Percentiles rank a stretch among this genome's conserved stretches.
These are phyloP conservation scores for Stereocaulon alpinum DNA, from an alignment of 495 filamentous ascomycete species.

Conservation along the genomic window DNA sequence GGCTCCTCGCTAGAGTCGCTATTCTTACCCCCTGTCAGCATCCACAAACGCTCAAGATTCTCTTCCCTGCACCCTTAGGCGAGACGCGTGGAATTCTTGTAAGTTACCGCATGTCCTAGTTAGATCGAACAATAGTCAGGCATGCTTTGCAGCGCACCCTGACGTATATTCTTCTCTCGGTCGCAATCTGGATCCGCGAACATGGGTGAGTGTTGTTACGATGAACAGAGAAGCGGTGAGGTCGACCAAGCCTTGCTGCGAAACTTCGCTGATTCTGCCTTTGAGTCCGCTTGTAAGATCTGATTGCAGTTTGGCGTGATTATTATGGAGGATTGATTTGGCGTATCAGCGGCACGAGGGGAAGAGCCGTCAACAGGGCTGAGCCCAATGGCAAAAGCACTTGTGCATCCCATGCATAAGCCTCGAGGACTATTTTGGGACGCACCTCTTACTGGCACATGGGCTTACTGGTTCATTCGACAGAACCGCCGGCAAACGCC, in stretches of 20 bases:
- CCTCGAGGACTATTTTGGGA: slow-evolving; percentile 1
- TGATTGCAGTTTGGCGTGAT: slow-evolving; percentile 6
- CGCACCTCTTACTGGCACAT: slow-evolving; percentile 1
- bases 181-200: too few relatives aligned
- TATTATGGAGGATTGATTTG: background rate
- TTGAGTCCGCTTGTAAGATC: background rate
- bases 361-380: slow-evolving; percentile 1
- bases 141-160: too few relatives aligned
- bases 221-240: background rate
- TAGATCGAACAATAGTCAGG: too few relatives aligned
- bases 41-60: too few relatives aligned
- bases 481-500: background rate
- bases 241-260: slow-evolving; percentile 1
- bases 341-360: background rate
- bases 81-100: too few relatives aligned
- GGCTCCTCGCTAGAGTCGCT: background rate
- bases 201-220: background rate
- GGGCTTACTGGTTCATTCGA: background rate
- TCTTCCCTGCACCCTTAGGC: too few relatives aligned
- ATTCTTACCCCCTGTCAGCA: too few relatives aligned
- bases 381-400: background rate
- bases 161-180: too few relatives aligned
- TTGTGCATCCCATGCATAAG: slow-evolving; percentile 9
- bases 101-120: too few relatives aligned
- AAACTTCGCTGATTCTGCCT: background rate